Evolutionary conservation across 2,329 filamentous ascomycete species (phyloP).

Genomic region (Aspergillus sp.): DNA sequence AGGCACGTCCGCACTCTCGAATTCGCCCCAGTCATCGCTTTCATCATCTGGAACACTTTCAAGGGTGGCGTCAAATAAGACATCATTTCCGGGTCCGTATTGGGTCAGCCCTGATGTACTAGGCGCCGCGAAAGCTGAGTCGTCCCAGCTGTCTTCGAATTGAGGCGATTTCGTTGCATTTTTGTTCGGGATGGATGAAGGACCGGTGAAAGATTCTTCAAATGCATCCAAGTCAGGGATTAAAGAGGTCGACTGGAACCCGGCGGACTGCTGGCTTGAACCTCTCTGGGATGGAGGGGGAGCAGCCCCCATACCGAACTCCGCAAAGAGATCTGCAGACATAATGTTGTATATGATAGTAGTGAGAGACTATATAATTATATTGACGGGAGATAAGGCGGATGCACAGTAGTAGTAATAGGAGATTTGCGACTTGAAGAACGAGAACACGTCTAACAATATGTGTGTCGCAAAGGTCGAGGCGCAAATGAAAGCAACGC

Average conservation of each 20-base stretch:
- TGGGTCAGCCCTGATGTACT: conserved; percentile 21
- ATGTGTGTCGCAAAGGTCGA: background rate
- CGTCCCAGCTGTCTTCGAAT: conserved; percentile 1
- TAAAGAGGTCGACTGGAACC: conserved; percentile 22
- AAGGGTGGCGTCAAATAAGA: conserved; percentile 64
- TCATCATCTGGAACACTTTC: conserved; percentile 30
- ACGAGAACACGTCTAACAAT: background rate
- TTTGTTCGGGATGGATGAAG: conserved; percentile 7
- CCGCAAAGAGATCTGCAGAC: conserved; percentile 58
- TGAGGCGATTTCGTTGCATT: conserved; percentile 4
- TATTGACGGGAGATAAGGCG: background rate
- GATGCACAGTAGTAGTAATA: background rate
- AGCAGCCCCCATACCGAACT: conserved; percentile 44
- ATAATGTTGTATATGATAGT: conserved; percentile 34
- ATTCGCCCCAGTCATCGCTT: conserved; percentile 51
- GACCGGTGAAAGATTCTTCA: conserved; percentile 22
- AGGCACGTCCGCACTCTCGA: conserved; percentile 39
- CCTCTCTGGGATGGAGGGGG: conserved; percentile 20
- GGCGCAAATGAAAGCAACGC: background rate
- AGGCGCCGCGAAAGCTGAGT: conserved; percentile 16
- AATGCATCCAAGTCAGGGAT: conserved; percentile 27
- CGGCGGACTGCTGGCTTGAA: conserved; percentile 11
- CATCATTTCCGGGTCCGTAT: conserved; percentile 44
- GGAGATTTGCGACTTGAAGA: background rate
- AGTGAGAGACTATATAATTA: background rate